Evolutionary conservation across 805 yeast species (phyloP).

Genomic region (Lachancea fermentati): DNA sequence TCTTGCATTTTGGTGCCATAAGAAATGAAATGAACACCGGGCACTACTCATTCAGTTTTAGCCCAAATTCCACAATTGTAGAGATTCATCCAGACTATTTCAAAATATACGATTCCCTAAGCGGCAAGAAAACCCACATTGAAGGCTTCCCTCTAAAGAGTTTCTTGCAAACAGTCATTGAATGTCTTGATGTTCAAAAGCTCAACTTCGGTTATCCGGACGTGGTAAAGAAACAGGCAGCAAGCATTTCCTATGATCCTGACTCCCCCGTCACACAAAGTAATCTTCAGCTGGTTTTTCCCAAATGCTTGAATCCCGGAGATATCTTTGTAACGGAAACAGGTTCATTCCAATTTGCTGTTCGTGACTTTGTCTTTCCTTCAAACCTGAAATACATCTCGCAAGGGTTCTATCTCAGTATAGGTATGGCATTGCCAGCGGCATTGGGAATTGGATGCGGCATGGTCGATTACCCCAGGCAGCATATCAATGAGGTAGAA

Average conservation of each 20-base stretch:
- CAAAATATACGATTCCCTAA: constrained; percentile 23
- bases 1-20: constrained; percentile 65
- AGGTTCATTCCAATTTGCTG: constrained; percentile 75
- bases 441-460: constrained; percentile 80
- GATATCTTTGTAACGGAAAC: constrained; percentile 79
- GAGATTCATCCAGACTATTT: constrained; percentile 50
- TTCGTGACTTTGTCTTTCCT: constrained; percentile 63
- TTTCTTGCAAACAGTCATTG: constrained; percentile 42
- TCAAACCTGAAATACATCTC: constrained; percentile 45
- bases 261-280: constrained; percentile 44
- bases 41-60: constrained; percentile 46
- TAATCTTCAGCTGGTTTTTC: constrained; percentile 37
- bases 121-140: constrained; percentile 24
- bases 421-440: constrained; percentile 86
- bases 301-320: constrained; percentile 45
- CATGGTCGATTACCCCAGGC: constrained; percentile 42
- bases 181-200: constrained; percentile 30
- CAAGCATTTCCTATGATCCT: constrained; percentile 3
- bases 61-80: constrained; percentile 38
- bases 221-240: constrained; percentile 1
- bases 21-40: constrained; percentile 68
- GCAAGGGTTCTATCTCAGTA: constrained; percentile 76
- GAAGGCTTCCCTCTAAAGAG: constrained; percentile 44
- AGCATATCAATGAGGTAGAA: constrained; percentile 27
- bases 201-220: constrained; percentile 18